Conservation (phyloP, 768 basidiomycete species). For the Mycena galopus region DNA sequence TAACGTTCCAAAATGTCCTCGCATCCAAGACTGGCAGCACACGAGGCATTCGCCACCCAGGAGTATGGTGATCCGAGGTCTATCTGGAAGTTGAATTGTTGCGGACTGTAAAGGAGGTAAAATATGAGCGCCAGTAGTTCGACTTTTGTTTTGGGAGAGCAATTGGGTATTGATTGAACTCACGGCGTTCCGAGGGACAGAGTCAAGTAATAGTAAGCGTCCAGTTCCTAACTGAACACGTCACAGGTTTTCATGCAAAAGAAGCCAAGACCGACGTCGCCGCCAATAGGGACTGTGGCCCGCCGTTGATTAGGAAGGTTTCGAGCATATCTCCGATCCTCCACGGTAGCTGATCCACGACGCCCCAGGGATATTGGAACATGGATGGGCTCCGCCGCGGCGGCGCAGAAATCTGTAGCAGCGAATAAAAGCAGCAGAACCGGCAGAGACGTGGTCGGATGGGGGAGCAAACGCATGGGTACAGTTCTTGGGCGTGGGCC, state of each 20-base stretch:
- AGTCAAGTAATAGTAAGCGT: not conserved
- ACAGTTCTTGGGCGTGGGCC: not conserved
- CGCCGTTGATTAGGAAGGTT: conserved; percentile 3
- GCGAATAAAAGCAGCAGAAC: conserved; percentile 6
- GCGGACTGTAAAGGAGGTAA: not conserved
- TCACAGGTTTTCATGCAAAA: conserved; percentile 10
- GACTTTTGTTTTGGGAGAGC: no score
- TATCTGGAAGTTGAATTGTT: not conserved
- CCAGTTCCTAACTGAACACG: not conserved
- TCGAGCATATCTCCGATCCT: conserved; percentile 15
- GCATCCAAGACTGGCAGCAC: not conserved
- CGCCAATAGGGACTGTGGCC: conserved; percentile 3
- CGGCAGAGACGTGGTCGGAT: not conserved
- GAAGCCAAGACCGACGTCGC: conserved; percentile 3
- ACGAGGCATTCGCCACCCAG: conserved; percentile 10
- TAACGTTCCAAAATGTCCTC: not conserved
- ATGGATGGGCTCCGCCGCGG: conserved; percentile 11
- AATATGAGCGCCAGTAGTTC: not conserved
- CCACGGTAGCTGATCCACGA: conserved; percentile 12
- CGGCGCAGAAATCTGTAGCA: conserved; percentile 14
- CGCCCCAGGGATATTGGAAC: conserved; percentile 13
- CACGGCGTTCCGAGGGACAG: not conserved
- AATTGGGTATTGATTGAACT: not conserved
- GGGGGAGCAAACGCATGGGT: not conserved
- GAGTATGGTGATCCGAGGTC: conserved; percentile 1